phyloP scores from a whole-genome alignment of 495 filamentous ascomycete genomes.

The Penicillium atrosanguineum region DNA sequence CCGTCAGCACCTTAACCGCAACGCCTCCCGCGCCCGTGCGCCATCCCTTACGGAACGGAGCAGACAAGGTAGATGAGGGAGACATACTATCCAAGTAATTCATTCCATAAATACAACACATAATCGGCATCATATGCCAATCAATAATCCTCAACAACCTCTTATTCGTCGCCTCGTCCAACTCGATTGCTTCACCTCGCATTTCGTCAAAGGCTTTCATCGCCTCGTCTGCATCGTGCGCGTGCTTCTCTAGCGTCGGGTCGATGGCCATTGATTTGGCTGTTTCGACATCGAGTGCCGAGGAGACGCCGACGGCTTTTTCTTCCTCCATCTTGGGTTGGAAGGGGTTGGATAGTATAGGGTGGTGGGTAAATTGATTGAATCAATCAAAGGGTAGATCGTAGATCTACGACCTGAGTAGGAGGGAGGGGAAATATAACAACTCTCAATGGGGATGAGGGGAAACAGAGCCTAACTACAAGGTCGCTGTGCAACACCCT shows the following conservation, averaged over 20 bases:
- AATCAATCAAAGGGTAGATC: too few relatives aligned
- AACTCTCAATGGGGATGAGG: not conserved
- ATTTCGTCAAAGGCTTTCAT: slow-evolving; percentile 52
- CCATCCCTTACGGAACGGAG: too few relatives aligned
- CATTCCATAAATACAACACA: slow-evolving; percentile 62
- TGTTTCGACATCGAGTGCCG: slow-evolving; percentile 28
- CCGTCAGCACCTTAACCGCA: not conserved
- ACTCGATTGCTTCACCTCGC: slow-evolving; percentile 45
- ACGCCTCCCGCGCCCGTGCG: not conserved
- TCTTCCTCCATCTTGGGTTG: slow-evolving; percentile 22
- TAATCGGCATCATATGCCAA: slow-evolving; percentile 58
- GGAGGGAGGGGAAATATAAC: too few relatives aligned
- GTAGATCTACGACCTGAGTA: too few relatives aligned
- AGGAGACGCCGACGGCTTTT: slow-evolving; percentile 14
- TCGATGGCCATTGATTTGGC: slow-evolving; percentile 20
- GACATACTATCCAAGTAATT: slow-evolving; percentile 59
- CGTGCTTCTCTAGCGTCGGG: slow-evolving; percentile 47
- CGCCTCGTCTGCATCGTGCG: slow-evolving; percentile 60
- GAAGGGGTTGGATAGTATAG: not conserved
- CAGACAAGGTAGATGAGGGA: not conserved
- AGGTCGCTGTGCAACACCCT: not conserved
- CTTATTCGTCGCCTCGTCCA: slow-evolving; percentile 57
- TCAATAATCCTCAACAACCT: slow-evolving; percentile 57
- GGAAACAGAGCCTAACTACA: too few relatives aligned
- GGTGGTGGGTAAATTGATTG: too few relatives aligned